A percentile compares a stretch with the other conserved stretches of the same genome.
These are phyloP conservation scores for Colletotrichum sp. DNA, from an alignment of 2,329 filamentous ascomycete species.

Conservation along the genomic window DNA sequence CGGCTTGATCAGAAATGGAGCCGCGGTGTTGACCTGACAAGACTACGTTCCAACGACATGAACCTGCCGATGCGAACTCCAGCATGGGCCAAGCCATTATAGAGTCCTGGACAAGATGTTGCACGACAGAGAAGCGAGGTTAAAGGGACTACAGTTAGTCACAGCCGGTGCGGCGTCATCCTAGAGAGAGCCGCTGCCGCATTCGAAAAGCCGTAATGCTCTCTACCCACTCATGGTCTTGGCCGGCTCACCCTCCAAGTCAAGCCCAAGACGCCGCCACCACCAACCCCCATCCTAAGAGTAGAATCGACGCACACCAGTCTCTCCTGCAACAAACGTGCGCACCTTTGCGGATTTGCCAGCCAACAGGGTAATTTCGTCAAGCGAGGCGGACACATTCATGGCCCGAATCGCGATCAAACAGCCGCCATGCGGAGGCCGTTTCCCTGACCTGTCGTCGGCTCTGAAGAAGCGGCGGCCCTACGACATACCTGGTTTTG, in stretches of 20 bases:
- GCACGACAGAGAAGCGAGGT: neutral
- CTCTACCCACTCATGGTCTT: neutral
- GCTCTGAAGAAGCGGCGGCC: neutral
- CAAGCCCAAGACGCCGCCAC: neutral
- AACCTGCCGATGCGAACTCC: neutral
- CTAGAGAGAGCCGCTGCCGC: neutral
- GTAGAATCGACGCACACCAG: neutral
- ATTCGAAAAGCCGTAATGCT: neutral
- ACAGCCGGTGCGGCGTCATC: neutral
- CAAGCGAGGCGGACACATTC: neutral
- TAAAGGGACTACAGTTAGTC: neutral
- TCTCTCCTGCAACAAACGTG: neutral
- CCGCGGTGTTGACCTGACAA: neutral
- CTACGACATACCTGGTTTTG: neutral
- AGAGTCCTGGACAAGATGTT: neutral
- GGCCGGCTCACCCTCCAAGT: neutral
- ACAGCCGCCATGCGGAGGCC: conserved; percentile 7
- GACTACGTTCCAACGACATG: neutral
- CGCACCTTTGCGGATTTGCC: neutral
- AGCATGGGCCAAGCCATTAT: neutral
- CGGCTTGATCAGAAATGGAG: neutral
- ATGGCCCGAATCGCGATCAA: conserved; percentile 13
- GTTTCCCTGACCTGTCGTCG: conserved; percentile 9
- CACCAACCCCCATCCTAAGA: neutral
- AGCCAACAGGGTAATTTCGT: conserved; percentile 21